phyloP scores from a whole-genome alignment of 345 rosid species.

The Ricinus communis region DNA sequence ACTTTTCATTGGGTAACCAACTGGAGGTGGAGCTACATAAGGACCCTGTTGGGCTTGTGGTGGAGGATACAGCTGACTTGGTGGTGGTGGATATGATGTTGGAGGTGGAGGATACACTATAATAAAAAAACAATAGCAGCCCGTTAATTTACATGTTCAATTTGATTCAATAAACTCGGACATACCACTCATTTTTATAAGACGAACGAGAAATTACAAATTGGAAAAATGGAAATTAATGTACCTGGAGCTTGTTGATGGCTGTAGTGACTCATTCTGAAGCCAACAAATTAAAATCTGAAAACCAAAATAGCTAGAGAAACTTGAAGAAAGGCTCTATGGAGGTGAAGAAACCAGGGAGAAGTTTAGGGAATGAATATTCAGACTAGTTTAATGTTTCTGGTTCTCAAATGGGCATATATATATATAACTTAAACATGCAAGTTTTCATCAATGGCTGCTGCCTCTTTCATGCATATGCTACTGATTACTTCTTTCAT shows the following conservation, averaged over 20 bases:
- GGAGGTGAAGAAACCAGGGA: too few species aligned
- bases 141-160: background rate
- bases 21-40: constrained; percentile 27
- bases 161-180: background rate
- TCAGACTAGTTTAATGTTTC: too few species aligned
- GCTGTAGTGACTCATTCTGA: background rate
- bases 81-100: background rate
- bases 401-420: too few species aligned
- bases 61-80: background rate
- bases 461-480: too few species aligned
- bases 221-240: background rate
- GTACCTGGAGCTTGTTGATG: constrained; percentile 14
- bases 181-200: too few species aligned
- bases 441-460: too few species aligned
- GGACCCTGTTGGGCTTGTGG: constrained; percentile 14
- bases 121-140: background rate
- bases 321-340: too few species aligned
- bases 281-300: background rate
- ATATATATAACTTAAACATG: too few species aligned
- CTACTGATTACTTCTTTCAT: too few species aligned
- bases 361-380: too few species aligned
- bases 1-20: constrained; percentile 23
- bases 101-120: constrained; percentile 12
- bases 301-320: too few species aligned
- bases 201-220: background rate